A percentile compares a stretch with the other conserved stretches of the same genome.
Conservation (phyloP, 768 basidiomycete species). For the Polyporus arcularius region DNA sequence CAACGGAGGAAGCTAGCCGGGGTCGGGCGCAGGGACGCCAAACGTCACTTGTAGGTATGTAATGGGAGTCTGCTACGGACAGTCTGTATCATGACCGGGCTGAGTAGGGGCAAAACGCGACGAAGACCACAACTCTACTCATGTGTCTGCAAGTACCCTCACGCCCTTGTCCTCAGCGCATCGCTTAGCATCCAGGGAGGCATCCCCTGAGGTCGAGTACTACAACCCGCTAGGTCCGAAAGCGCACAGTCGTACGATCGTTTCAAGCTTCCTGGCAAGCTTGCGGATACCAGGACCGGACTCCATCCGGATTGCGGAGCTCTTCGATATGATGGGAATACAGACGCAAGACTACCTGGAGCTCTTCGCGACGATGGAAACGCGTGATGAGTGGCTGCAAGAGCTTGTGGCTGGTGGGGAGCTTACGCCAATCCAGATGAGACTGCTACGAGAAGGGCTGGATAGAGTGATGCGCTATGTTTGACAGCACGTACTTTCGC, state of each 20-base stretch:
- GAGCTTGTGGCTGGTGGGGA: neutral
- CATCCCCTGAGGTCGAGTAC: neutral
- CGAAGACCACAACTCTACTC: neutral
- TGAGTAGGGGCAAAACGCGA: neutral
- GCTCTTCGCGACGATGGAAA: neutral
- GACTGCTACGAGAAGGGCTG: neutral
- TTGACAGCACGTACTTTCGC: too few species aligned
- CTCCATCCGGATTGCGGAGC: neutral
- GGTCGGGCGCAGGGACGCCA: neutral
- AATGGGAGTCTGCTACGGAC: neutral
- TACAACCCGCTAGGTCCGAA: neutral
- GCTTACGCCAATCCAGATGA: neutral
- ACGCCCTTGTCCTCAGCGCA: neutral
- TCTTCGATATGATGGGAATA: neutral
- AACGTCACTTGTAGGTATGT: neutral
- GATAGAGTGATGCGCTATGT: neutral
- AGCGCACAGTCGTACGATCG: neutral
- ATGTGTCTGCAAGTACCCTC: neutral
- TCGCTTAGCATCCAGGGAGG: neutral
- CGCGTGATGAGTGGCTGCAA: neutral
- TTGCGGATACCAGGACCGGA: neutral
- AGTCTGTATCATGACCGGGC: neutral
- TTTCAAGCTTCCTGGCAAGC: neutral
- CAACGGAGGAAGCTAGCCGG: neutral
- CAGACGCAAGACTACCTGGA: neutral